Base-by-base conservation (phyloP, 2,329 filamentous ascomycete species). In the Pyrenophora graminea region DNA sequence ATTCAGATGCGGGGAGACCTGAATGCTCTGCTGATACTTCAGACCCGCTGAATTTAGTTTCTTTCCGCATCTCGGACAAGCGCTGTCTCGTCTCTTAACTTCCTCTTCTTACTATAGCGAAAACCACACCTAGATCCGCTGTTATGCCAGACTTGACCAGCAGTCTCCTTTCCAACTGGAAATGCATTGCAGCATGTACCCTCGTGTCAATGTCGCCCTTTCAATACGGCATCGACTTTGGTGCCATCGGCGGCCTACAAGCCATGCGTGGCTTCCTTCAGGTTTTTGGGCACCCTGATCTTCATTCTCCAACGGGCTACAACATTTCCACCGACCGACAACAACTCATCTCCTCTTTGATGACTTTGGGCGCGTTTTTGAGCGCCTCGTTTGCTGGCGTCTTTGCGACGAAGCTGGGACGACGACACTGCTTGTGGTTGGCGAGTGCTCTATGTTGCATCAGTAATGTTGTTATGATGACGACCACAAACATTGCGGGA, bases 161-260 rank as follows among this genome's bases (percentile, higher is more conserved):
- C 2, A 58, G 65, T 12, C 67, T 77, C 13, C 66, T 64, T 21
- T 70, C 70, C 56, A 76, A 80, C 51, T 79, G 77, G 76, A 77
- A 75, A 59, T 79, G 77, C 55, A 71, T 80, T 36, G 21, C 76
- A 6, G 79, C 79, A 18, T 80, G 79, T 49, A 76, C 77, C 0
- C 64, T 81, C 0, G 73, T 81, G 13, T 76, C 77, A 3, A 74
- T 81, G 64, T 78, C 75, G 18, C 78, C 79, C 0, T 81, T 82
- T 54, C 79, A 81, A 51, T 81, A 82, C 62, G 79, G 79, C 23
- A 67, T 79, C 37, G 78, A 82, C 55, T 82, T 81, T 57, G 78
- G 79, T 18, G 66, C 80, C 18, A 81, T 81, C 42, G 77, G 77
- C 21, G 78, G 79, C 33, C 59, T 81, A 1, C 79, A 81, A 63